Conservation (phyloP, 2,329 filamentous ascomycete genomes). For the Truncatella angustata region DNA sequence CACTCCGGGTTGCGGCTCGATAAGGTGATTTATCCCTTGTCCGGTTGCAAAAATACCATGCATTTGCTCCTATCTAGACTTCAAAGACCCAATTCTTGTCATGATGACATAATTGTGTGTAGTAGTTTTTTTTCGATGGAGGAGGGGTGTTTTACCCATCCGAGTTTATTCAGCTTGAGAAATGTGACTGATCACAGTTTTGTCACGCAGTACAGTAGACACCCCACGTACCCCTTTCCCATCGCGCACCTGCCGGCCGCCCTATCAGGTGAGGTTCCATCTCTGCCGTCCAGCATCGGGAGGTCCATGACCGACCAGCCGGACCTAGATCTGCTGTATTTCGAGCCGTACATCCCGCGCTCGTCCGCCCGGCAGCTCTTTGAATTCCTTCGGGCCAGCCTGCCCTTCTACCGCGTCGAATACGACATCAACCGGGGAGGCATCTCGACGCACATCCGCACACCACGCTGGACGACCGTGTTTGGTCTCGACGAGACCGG, state of each 20-base stretch:
- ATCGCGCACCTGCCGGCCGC: conserved; percentile 42
- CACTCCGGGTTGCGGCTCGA: no score
- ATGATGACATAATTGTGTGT: no score
- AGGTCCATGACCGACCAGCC: conserved; percentile 62
- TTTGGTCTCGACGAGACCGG: conserved; percentile 63
- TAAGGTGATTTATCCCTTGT: no score
- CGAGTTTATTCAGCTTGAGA: no score
- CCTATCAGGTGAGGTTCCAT: conserved; percentile 37
- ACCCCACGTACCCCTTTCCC: conserved; percentile 49
- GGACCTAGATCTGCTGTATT: conserved; percentile 73
- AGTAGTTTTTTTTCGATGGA: background rate
- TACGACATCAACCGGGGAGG: conserved; percentile 70
- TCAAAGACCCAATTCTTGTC: no score
- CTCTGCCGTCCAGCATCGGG: conserved; percentile 50
- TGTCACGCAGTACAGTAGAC: conserved; percentile 35
- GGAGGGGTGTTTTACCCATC: background rate
- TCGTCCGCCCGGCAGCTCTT: conserved; percentile 60
- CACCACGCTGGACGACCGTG: conserved; percentile 59
- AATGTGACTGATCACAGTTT: no score
- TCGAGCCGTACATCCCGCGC: conserved; percentile 67
- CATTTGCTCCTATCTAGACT: no score
- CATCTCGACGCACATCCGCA: conserved; percentile 58
- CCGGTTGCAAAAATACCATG: no score
- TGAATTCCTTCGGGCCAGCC: conserved; percentile 65
- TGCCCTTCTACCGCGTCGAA: conserved; percentile 74